Percentiles rank a stretch among this genome's conserved stretches.
phyloP scores from a whole-genome alignment of 164 flowering plant genomes.

The Litsea cubeba region DNA sequence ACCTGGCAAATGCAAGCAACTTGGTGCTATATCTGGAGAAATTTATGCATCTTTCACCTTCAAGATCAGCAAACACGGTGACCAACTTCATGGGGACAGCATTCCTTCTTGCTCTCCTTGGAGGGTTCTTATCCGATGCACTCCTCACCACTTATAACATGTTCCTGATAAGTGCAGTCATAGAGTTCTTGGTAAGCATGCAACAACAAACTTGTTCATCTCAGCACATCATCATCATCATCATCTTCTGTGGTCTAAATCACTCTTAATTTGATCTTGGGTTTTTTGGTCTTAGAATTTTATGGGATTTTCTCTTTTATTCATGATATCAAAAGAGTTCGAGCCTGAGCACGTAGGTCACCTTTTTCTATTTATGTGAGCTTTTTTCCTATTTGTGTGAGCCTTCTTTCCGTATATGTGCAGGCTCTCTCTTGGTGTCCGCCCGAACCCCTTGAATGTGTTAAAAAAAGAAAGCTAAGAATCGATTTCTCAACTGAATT shows the following conservation, averaged over 20 bases:
- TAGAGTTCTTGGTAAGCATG: constrained; percentile 57
- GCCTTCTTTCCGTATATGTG: too few species aligned
- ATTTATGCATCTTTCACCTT: constrained; percentile 65
- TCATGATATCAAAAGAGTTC: not conserved
- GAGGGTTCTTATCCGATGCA: constrained; percentile 79
- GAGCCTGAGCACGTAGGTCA: too few species aligned
- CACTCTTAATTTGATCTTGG: too few species aligned
- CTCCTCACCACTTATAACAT: constrained; percentile 60
- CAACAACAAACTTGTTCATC: not conserved
- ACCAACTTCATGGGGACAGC: constrained; percentile 95
- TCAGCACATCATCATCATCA: too few species aligned
- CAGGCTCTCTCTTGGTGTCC: too few species aligned
- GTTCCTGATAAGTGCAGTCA: constrained; percentile 53
- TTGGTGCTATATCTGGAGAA: constrained; percentile 58
- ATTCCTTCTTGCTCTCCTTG: constrained; percentile 74
- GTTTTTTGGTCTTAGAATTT: too few species aligned
- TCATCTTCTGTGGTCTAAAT: too few species aligned
- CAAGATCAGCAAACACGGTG: constrained; percentile 59
- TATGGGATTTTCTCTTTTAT: not conserved
- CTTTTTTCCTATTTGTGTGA: too few species aligned
- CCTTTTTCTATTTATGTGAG: too few species aligned
- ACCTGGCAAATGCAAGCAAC: constrained; percentile 79
- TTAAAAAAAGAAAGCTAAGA: too few species aligned
- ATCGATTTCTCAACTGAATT: too few species aligned
- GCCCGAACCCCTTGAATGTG: too few species aligned